phyloP scores from a whole-genome alignment of 2,329 filamentous ascomycete species.

The Scedosporium dehoogii region DNA sequence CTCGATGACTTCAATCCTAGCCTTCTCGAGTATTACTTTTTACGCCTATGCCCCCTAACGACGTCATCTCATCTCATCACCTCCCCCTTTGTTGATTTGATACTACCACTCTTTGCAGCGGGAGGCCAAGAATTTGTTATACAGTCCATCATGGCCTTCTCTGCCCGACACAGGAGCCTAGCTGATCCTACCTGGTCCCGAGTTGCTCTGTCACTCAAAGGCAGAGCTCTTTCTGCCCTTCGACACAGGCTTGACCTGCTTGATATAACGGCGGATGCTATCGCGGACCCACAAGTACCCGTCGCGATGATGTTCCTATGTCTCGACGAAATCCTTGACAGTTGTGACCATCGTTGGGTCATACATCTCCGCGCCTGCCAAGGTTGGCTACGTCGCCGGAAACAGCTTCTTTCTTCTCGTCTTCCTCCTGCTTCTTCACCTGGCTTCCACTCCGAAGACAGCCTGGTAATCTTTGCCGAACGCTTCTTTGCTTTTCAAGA shows the following conservation, averaged over 20 bases:
- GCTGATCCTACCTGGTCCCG: not conserved
- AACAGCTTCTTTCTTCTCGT: constrained; percentile 10
- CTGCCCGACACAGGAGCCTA: constrained; percentile 7
- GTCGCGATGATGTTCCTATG: constrained; percentile 6
- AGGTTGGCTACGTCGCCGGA: constrained; percentile 30
- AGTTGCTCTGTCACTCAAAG: constrained; percentile 1
- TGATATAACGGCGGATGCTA: not conserved
- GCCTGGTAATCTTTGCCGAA: constrained; percentile 27
- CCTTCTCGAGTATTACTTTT: constrained; percentile 7
- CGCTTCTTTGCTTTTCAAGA: constrained; percentile 41
- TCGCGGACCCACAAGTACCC: constrained; percentile 3
- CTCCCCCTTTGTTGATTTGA: constrained; percentile 6
- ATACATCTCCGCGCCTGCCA: constrained; percentile 36
- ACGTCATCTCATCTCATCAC: not conserved
- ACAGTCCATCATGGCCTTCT: constrained; percentile 7
- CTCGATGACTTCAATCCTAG: constrained; percentile 5
- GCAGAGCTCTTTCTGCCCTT: constrained; percentile 2
- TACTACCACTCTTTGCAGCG: constrained; percentile 4
- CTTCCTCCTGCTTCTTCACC: not conserved
- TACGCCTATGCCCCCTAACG: constrained; percentile 7
- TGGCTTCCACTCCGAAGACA: constrained; percentile 4
- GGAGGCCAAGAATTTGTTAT: constrained; percentile 2
- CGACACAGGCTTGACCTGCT: not conserved
- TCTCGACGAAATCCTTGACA: constrained; percentile 4
- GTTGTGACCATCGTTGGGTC: constrained; percentile 25